Evolutionary conservation across 169 alveolate genomes (phyloP).

Genomic region (Cryptosporidium xiaoi): DNA sequence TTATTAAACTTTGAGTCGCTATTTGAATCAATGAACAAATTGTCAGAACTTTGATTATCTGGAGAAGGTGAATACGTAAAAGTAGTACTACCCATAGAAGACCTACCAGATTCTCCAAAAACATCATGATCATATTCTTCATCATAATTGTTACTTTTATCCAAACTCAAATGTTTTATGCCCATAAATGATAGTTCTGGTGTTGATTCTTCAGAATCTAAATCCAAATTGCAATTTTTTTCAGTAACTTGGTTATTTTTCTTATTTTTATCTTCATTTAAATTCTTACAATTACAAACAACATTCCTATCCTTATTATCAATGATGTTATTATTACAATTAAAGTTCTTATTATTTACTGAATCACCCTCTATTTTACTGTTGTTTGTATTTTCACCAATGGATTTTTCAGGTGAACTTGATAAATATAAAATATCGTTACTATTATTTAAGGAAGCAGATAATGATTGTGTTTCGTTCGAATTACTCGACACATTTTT

Average conservation of each 20-base stretch:
- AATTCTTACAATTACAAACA: too few species aligned
- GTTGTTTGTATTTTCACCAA: too few species aligned
- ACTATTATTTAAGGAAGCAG: too few species aligned
- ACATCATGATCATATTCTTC: slow-evolving; percentile 26
- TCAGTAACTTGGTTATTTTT: slow-evolving; percentile 1
- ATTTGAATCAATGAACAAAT: slow-evolving; percentile 2
- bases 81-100: slow-evolving; percentile 56
- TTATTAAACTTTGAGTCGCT: not conserved
- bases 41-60: slow-evolving; percentile 23
- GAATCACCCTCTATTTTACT: too few species aligned
- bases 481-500: not conserved
- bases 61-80: slow-evolving; percentile 64
- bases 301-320: too few species aligned
- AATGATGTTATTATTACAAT: too few species aligned
- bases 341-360: too few species aligned
- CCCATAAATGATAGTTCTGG: slow-evolving; percentile 1
- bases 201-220: not conserved
- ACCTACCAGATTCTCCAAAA: slow-evolving; percentile 45
- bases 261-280: not conserved
- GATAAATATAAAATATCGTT: too few species aligned
- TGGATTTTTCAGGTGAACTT: too few species aligned
- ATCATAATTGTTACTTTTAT: not conserved
- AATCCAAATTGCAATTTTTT: not conserved
- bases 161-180: slow-evolving; percentile 13
- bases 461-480: not conserved